These are phyloP conservation scores for Leccinum pellstonianum DNA, from an alignment of 768 basidiomycete genomes.

Conservation along the genomic window DNA sequence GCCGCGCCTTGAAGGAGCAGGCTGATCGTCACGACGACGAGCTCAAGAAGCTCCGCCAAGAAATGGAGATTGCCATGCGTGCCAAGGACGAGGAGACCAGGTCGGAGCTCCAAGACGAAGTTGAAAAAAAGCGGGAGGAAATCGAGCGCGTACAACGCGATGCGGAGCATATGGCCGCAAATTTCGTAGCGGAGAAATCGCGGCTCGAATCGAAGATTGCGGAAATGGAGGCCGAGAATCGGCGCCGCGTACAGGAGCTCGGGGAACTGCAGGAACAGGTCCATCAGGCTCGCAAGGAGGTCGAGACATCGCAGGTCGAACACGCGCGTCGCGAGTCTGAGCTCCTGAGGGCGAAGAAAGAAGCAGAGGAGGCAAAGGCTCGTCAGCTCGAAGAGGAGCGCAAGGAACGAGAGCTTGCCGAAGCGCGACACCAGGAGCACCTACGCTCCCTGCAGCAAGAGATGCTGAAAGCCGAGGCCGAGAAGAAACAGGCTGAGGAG, in stretches of 20 bases:
- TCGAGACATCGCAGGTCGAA: constrained; percentile 28
- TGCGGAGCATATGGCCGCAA: constrained; percentile 39
- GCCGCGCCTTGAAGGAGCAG: constrained; percentile 48
- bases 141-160: constrained; percentile 42
- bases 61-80: constrained; percentile 46
- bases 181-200: constrained; percentile 39
- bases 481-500: constrained; percentile 18
- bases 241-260: constrained; percentile 16
- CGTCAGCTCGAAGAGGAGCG: constrained; percentile 34
- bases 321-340: constrained; percentile 30
- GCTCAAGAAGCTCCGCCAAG: constrained; percentile 42
- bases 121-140: constrained; percentile 42
- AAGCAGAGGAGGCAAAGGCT: constrained; percentile 30
- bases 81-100: constrained; percentile 47
- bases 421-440: constrained; percentile 31
- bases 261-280: constrained; percentile 31
- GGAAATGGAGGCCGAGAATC: constrained; percentile 29
- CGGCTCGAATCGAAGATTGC: constrained; percentile 31
- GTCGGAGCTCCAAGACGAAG: constrained; percentile 44
- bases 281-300: constrained; percentile 25
- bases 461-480: constrained; percentile 26
- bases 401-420: constrained; percentile 25
- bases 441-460: constrained; percentile 28
- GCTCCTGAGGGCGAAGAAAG: constrained; percentile 24
- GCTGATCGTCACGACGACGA: constrained; percentile 48